A percentile compares a stretch with the other conserved stretches of the same genome.
Conservation (phyloP, 148 eudicot genomes). For the Silene conica region DNA sequence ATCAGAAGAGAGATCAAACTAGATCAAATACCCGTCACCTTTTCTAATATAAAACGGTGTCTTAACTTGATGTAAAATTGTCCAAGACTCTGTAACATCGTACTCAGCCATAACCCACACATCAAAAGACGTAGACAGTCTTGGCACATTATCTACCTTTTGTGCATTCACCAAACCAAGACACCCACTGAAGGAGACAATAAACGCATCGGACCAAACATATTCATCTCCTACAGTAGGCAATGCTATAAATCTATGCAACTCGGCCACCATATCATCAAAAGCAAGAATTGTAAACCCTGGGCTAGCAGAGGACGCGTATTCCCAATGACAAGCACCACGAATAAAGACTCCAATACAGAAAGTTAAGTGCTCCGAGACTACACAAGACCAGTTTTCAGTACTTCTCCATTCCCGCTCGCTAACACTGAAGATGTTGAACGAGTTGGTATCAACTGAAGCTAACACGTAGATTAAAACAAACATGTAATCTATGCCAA, state of each 20-base stretch:
- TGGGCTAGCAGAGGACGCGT: no score
- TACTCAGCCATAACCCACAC: neutral
- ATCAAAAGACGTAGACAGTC: no score
- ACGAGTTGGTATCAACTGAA: no score
- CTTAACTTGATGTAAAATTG: neutral
- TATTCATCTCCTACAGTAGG: neutral
- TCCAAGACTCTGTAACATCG: neutral
- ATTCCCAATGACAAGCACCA: neutral
- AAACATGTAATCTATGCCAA: neutral
- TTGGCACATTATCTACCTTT: no score
- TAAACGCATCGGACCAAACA: neutral
- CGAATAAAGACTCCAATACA: neutral
- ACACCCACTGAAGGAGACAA: no score
- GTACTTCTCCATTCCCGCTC: neutral
- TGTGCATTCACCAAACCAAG: no score
- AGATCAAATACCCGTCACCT: neutral
- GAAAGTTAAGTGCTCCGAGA: accelerated
- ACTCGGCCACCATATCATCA: neutral
- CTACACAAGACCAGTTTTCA: neutral
- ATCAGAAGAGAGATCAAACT: neutral
- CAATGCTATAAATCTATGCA: neutral
- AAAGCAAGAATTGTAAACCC: neutral
- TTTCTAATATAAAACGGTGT: neutral
- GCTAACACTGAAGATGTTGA: neutral
- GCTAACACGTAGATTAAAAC: neutral